A percentile compares a stretch with the other conserved stretches of the same genome.
phyloP scores from a whole-genome alignment of 2,329 filamentous ascomycete species.

The Cercospora sojina region DNA sequence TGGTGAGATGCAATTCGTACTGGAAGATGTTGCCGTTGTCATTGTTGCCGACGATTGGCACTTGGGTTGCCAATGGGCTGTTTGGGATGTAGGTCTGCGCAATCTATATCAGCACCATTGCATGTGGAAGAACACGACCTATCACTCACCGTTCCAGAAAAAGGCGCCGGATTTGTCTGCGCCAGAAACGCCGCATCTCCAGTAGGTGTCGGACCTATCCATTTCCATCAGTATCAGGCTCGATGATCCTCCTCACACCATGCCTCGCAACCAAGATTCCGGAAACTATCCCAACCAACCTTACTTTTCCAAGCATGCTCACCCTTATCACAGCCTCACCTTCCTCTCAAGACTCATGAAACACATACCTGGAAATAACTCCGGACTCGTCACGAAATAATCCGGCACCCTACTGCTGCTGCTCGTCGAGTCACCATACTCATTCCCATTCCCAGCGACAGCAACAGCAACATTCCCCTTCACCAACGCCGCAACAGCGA shows the following conservation, averaged over 20 bases:
- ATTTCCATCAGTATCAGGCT: neutral
- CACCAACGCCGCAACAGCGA: conserved; percentile 23
- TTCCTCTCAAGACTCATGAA: neutral
- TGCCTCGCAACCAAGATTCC: neutral
- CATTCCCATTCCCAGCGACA: neutral
- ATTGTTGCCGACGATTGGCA: conserved; percentile 60
- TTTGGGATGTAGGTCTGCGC: conserved; percentile 66
- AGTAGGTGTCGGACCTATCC: conserved; percentile 65
- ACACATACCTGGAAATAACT: conserved; percentile 47
- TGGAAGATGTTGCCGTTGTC: conserved; percentile 67
- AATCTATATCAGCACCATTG: no score
- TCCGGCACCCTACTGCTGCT: conserved; percentile 51
- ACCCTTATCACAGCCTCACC: neutral
- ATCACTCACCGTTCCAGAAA: conserved; percentile 47
- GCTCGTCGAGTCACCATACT: conserved; percentile 17
- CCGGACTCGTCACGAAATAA: conserved; percentile 62
- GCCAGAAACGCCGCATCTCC: conserved; percentile 69
- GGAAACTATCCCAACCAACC: neutral
- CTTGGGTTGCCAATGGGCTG: conserved; percentile 67
- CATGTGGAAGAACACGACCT: no score
- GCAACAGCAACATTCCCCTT: conserved; percentile 20
- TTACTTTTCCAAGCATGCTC: neutral
- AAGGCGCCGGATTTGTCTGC: conserved; percentile 66
- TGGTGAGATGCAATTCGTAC: neutral
- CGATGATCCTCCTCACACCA: neutral